These are phyloP conservation scores for Tricholoma sp. DNA, from an alignment of 768 basidiomycete species.

Conservation along the genomic window DNA sequence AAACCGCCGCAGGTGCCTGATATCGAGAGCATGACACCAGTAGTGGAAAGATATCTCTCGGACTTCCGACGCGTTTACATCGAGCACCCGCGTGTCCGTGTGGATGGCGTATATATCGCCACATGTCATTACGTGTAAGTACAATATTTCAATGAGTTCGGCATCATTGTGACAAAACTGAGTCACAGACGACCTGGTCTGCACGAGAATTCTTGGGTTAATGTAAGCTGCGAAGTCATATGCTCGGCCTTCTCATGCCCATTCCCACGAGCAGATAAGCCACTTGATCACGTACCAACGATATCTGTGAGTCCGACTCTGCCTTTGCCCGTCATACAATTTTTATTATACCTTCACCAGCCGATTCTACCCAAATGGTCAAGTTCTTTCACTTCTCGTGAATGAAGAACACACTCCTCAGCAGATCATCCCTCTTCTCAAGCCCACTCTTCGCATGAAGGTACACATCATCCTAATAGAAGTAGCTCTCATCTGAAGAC, in stretches of 20 bases:
- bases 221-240: slow-evolving; percentile 41
- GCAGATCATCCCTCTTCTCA: slow-evolving; percentile 70
- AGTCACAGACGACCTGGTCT: slow-evolving; percentile 62
- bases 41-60: slow-evolving; percentile 47
- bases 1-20: slow-evolving; percentile 69
- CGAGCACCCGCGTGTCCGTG: slow-evolving; percentile 77
- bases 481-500: neutral
- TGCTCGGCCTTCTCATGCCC: slow-evolving; percentile 4
- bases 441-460: slow-evolving; percentile 75
- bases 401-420: slow-evolving; percentile 73
- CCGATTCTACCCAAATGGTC: slow-evolving; percentile 84
- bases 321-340: no score
- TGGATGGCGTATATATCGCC: slow-evolving; percentile 89
- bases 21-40: slow-evolving; percentile 39
- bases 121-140: slow-evolving; percentile 84
- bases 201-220: slow-evolving; percentile 84
- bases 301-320: slow-evolving; percentile 56
- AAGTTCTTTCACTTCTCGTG: slow-evolving; percentile 78
- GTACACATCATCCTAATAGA: slow-evolving; percentile 27
- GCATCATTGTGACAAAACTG: neutral
- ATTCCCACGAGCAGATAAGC: slow-evolving; percentile 44
- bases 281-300: slow-evolving; percentile 92
- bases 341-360: slow-evolving; percentile 27
- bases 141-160: neutral
- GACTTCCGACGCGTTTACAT: slow-evolving; percentile 77